Base-by-base conservation (phyloP, 352 stramenopile species). In the Globisporangium cylindrosporum region DNA sequence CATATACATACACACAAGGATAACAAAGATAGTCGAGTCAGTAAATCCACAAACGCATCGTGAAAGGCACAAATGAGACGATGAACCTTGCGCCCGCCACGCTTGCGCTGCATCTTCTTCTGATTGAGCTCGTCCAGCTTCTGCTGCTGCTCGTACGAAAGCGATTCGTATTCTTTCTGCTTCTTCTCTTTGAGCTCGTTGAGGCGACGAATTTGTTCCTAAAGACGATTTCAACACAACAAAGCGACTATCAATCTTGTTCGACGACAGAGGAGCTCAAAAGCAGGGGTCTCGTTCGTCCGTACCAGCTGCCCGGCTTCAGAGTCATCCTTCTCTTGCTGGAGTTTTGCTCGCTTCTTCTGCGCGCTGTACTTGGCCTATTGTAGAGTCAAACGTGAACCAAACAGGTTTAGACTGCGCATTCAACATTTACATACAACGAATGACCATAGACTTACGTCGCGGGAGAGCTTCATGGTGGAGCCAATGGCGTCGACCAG, bases 111-210 rank as follows among this genome's bases (percentile, higher is more conserved):
- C 73, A 81, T 70, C 61, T 81, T 86, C 71, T 85, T 92, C 72
- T 90, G 72, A 54, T 92, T 89, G 49, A 88, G 79, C 27, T 76
- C 81, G 59, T 94, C 86, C 57, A 88, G 71, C 62, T 87, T 90
- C 68, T 92, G 84, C 77, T 94, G 86, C 65, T 92, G 82, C 55
- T 92, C 86, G 70, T 92, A 92, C 67, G 84, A 91, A 64, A 94
- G 73, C 32, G 77, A 81, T 48, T 89, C 75, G 70, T 94, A 94
- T 62, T 94, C 73, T 58, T 90, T 82, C 20, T 89, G 76, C 68
- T 94, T 94, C 76, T 91, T 92, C 73, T 92, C 86, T 54, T 79
- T 82, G 27, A 86, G 59, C 46, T 91, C 79, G 38, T 77, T 76
- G 55, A 81, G 70, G 38, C 78, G 81, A 73, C 75, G 79, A 10